Evolutionary conservation across 805 yeast genomes (phyloP), one percentile per base, ranked within the genome.

Genomic region (Pachysolen tannophilus): DNA sequence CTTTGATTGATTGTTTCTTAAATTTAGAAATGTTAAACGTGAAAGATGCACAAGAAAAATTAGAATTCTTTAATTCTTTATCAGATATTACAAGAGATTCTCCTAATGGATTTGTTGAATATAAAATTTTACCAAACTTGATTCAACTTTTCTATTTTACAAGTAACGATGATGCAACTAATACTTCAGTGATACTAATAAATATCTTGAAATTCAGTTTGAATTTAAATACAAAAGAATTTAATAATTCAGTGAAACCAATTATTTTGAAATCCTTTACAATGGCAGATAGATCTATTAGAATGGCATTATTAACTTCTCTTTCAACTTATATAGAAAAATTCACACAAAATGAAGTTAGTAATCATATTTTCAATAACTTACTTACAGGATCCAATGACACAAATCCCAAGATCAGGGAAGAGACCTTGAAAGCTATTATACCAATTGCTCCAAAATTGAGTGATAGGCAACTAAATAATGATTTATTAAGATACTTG

Each of bases 361-460:
- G 80, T 43, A 77, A 70, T 43, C 76, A 72, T 44, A 67, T 92
- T 1, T 85, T 83, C 53, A 72, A 74, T 8, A 69, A 69, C 32
- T 65, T 83, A 46, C 58, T 79, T n/a, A 75, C 81, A 13, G 97
- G 98, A 0, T 82, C 90, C 48, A 74, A 78, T 23, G 98, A 90
- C 53, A 75, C 92, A 1, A 88, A 85, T 51, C 71, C 78, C 3
- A 68, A 79, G n/a, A 75, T 90, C 27, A 65, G 97, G 43, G 82
- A 82, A 44, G 84, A 79, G 34, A 83, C 97, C 0, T 62, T 90
- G 26, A 80, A 78, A 32, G 72, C 86, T 3, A 60, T 73, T 14
- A 61, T 75, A 3, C 50, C 51, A 7, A 59, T 88, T 19, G 74
- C 78, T 1, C 73, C 76, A 15, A 75, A 75, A 46, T 67, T 90